Base-by-base conservation (phyloP, 164 flowering plant species). In the Kalanchoe fedtschenkoi region DNA sequence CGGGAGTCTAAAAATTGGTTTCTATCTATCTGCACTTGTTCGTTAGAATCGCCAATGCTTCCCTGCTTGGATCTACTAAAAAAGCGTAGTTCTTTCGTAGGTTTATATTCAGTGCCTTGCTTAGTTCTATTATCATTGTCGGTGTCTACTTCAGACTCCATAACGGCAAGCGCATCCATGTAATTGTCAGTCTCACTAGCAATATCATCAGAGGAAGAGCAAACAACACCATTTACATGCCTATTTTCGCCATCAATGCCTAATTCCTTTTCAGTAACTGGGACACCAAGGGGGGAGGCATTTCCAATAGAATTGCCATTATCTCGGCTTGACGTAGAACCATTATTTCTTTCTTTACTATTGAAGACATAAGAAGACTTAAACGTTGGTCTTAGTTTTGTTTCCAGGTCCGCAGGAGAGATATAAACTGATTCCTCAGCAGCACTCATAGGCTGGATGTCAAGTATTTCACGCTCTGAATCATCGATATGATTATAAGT, bases 121-220 rank as follows among this genome's bases (percentile, higher is more conserved):
- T 14, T 0, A 42, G 46, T n/a, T 14, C 46, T 13, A 42, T 0
- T 3, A 15, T 1, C 4, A 21, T 42, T 19, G 56, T 82, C 93
- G 34, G 82, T 84, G 66, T 85, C 96, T 59, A 78, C 68, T 77
- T 93, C 97, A 22, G 91, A 80, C 13, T 91, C 99, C 80, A 87
- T 79, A 34, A 83, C 81, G 54, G 86, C 51, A 66, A 82, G 86
- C 64, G 97, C 96, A 80, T 95, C 97, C 77, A 80, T 35, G 65
- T 76, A 87, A 75, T 80, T 85, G 38, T 89, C 99, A 43, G 77
- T 65, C 75, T 87, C 97, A 78, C 96, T 89, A 16, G 74, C 66
- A 61, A 78, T 44, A 35, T 79, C 91, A 76, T 91, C 99, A 68
- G 88, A 84, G 39, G 62, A 70, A 24, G 71, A 73, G 55, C 76